These are phyloP conservation scores for Gossypium anomalum DNA, from an alignment of 345 rosid genomes.

Conservation along the genomic window DNA sequence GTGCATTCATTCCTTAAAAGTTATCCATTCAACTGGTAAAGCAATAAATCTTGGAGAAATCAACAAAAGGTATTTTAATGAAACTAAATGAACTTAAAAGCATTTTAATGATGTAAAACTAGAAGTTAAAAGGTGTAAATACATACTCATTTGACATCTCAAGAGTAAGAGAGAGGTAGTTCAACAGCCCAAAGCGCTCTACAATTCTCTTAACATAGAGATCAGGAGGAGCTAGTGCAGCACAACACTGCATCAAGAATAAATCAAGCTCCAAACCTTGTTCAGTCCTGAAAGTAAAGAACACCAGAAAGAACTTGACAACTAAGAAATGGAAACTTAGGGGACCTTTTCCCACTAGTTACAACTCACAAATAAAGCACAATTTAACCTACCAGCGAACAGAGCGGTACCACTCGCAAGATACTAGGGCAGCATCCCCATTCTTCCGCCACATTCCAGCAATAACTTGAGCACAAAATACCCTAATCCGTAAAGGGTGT, in stretches of 20 bases:
- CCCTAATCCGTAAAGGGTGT: slow-evolving; percentile 84
- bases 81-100: not conserved
- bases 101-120: not conserved
- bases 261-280: slow-evolving; percentile 94
- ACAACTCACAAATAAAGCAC: not conserved
- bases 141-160: slow-evolving; percentile 61
- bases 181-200: slow-evolving; percentile 72
- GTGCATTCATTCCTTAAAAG: not conserved
- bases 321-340: not conserved
- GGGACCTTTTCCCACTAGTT: not conserved
- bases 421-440: slow-evolving; percentile 67
- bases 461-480: slow-evolving; percentile 82
- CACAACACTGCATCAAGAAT: slow-evolving; percentile 94
- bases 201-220: slow-evolving; percentile 60
- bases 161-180: slow-evolving; percentile 54
- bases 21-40: not conserved
- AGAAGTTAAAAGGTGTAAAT: slow-evolving; percentile 8
- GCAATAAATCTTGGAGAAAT: not conserved
- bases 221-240: slow-evolving; percentile 91
- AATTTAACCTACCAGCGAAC: slow-evolving; percentile 59
- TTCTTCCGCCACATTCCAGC: slow-evolving; percentile 99
- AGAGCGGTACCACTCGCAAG: slow-evolving; percentile 80
- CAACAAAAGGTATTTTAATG: not conserved
- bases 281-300: slow-evolving; percentile 67
- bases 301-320: slow-evolving; percentile 13